Percentiles rank a stretch among this genome's conserved stretches.
Conservation (phyloP, 148 eudicot genomes). For the Arctostaphylos glauca region DNA sequence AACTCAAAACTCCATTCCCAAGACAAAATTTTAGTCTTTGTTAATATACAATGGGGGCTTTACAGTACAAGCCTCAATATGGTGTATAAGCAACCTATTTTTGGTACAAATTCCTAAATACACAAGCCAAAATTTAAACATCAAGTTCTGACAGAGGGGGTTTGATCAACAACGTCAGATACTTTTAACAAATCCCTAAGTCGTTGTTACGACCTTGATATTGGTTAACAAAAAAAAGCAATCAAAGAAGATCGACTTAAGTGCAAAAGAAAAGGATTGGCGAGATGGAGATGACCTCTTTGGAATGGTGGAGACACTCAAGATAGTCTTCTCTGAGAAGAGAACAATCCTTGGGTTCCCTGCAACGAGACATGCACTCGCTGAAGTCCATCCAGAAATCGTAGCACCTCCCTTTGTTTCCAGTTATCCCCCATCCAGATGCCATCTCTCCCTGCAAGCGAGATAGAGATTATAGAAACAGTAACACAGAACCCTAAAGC, state of each 20-base stretch:
- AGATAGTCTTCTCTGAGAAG: conserved; percentile 95
- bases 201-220: background rate
- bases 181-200: too few species aligned
- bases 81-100: too few species aligned
- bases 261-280: background rate
- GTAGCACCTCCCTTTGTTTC: conserved; percentile 90
- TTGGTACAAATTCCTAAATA: too few species aligned
- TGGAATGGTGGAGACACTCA: conserved; percentile 96
- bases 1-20: background rate
- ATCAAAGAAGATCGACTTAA: background rate
- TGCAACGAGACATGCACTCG: conserved; percentile 89
- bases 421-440: conserved; percentile 93
- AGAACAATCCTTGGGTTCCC: conserved; percentile 76
- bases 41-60: too few species aligned
- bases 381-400: conserved; percentile 98
- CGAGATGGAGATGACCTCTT: conserved; percentile 55
- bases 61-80: too few species aligned
- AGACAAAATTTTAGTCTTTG: background rate
- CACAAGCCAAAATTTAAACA: too few species aligned
- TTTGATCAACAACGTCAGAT: too few species aligned
- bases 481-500: background rate
- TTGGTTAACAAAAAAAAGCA: background rate
- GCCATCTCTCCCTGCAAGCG: conserved; percentile 45
- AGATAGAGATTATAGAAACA: background rate
- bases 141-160: too few species aligned